phyloP scores from a whole-genome alignment of 192 early-diverging fungal species.

The Coemansia sp. region DNA sequence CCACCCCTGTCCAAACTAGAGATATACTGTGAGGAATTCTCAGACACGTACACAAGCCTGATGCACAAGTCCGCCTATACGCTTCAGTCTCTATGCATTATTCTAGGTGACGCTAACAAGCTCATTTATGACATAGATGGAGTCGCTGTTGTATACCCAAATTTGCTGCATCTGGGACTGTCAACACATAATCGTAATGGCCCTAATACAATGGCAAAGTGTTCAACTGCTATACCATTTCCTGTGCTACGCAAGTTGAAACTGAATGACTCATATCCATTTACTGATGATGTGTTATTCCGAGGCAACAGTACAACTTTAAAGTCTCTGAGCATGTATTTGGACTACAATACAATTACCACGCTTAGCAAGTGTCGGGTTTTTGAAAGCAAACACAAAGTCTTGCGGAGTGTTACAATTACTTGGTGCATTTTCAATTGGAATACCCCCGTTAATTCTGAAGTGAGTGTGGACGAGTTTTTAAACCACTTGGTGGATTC shows the following conservation, averaged over 20 bases:
- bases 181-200: neutral
- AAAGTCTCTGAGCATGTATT: neutral
- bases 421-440: neutral
- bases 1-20: neutral
- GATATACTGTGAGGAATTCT: too few relatives aligned
- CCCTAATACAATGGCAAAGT: neutral
- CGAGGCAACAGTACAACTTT: conserved; percentile 8
- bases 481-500: too few relatives aligned
- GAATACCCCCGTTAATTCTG: neutral
- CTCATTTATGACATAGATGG: neutral
- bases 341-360: neutral
- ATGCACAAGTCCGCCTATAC: neutral
- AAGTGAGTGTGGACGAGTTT: neutral
- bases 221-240: neutral
- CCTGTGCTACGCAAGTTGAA: neutral
- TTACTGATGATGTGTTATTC: conserved; percentile 12
- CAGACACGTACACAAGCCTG: neutral
- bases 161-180: neutral
- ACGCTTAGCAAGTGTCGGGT: neutral
- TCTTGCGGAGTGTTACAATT: neutral
- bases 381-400: neutral
- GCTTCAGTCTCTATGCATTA: neutral
- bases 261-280: neutral
- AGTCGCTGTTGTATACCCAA: neutral
- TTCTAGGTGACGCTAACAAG: neutral